Conservation (phyloP, 163 green algal genomes). For the Botryococcus braunii region DNA sequence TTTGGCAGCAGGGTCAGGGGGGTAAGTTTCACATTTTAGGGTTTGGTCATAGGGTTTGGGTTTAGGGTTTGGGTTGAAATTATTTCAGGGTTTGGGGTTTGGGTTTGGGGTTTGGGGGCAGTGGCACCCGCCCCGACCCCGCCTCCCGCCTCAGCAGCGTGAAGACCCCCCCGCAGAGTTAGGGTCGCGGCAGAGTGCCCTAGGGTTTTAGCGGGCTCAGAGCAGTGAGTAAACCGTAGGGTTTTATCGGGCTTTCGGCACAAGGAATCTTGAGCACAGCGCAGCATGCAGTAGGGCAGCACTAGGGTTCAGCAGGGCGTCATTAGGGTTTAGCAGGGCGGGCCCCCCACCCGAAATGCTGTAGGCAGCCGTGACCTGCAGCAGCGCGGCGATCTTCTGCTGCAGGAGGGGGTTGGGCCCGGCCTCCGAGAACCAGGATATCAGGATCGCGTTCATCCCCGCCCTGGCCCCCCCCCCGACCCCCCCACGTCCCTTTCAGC, state of each 20-base stretch:
- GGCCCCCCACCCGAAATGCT: conserved; percentile 32
- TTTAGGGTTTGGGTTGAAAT: not conserved
- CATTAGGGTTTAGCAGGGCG: no score
- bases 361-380: conserved; percentile 33
- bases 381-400: conserved; percentile 21
- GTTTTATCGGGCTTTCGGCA: not conserved
- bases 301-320: no score
- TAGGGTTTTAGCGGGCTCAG: not conserved
- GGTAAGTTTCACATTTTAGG: not conserved
- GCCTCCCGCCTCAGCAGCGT: not conserved
- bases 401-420: conserved; percentile 8
- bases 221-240: not conserved
- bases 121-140: not conserved
- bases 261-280: not conserved
- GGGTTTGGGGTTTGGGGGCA: not conserved
- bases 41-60: not conserved
- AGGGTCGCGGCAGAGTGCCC: not conserved
- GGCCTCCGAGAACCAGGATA: conserved; percentile 25
- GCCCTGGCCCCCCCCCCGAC: conserved; percentile 10
- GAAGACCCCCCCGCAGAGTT: not conserved
- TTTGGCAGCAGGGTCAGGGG: not conserved
- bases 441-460: conserved; percentile 25
- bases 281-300: not conserved
- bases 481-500: no score
- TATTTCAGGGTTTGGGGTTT: not conserved